Evolutionary conservation across 805 yeast genomes (phyloP).

Genomic region (Nakazawaea anatomiae): DNA sequence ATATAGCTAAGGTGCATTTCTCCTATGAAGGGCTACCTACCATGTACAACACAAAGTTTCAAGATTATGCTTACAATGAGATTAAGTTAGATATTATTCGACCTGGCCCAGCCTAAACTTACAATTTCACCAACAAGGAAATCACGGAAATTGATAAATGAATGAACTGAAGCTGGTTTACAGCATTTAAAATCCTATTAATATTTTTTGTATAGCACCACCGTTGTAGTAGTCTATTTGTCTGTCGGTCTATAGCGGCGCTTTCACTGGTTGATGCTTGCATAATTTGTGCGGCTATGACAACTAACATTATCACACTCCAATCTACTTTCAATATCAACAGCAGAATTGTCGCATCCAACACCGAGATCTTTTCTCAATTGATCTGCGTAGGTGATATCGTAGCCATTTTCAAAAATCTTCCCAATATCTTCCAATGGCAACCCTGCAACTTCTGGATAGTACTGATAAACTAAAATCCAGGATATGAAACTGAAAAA

Average conservation of each 20-base stretch:
- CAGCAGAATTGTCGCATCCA: constrained; percentile 6
- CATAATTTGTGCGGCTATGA: neutral
- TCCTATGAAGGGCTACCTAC: no score
- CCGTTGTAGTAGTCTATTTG: neutral
- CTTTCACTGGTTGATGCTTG: constrained; percentile 1
- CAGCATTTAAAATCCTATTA: no score
- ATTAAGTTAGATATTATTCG: no score
- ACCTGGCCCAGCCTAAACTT: no score
- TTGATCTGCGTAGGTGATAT: constrained; percentile 10
- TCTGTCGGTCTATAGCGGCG: neutral
- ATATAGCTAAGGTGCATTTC: no score
- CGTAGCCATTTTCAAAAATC: constrained; percentile 34
- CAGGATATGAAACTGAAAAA: constrained; percentile 27
- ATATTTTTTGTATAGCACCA: no score
- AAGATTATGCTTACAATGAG: no score
- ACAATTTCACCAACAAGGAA: no score
- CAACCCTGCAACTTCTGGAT: constrained; percentile 40
- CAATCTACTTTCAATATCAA: constrained; percentile 5
- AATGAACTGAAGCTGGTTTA: no score
- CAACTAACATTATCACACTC: neutral
- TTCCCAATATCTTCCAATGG: constrained; percentile 35
- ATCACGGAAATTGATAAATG: no score
- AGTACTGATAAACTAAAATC: constrained; percentile 31
- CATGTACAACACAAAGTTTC: no score
- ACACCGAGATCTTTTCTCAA: constrained; percentile 11